These are phyloP conservation scores for Rubia yunnanensis DNA, from an alignment of 257 asterid genomes.

Conservation along the genomic window DNA sequence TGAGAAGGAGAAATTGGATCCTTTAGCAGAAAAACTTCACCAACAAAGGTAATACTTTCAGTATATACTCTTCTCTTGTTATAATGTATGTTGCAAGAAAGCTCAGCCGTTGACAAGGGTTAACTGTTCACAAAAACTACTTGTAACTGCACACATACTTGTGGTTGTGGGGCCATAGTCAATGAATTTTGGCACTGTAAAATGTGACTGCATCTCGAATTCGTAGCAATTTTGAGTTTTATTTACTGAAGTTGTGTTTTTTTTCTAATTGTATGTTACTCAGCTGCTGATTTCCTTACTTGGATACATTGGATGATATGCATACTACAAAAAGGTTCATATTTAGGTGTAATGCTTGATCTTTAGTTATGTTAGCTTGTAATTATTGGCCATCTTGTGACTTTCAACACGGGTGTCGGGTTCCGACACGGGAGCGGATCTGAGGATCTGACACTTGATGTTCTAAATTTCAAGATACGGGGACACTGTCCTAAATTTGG, in stretches of 20 bases:
- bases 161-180: neutral
- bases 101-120: neutral
- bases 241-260: neutral
- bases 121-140: neutral
- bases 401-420: no score
- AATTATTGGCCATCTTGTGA: neutral
- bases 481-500: no score
- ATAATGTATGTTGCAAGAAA: neutral
- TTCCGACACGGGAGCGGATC: no score
- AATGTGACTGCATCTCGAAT: neutral
- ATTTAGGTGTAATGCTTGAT: neutral
- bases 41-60: constrained; percentile 59
- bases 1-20: constrained; percentile 58
- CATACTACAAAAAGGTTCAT: neutral
- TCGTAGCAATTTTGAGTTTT: neutral
- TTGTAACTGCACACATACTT: neutral
- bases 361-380: no score
- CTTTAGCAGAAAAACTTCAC: constrained; percentile 85
- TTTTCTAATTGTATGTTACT: neutral
- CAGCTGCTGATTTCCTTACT: neutral
- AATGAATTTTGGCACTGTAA: neutral
- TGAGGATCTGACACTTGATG: no score
- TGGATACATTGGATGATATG: neutral
- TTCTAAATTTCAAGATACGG: no score
- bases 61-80: neutral